Conservation (phyloP, 306 rosid species). For the Dryas octopetala region DNA sequence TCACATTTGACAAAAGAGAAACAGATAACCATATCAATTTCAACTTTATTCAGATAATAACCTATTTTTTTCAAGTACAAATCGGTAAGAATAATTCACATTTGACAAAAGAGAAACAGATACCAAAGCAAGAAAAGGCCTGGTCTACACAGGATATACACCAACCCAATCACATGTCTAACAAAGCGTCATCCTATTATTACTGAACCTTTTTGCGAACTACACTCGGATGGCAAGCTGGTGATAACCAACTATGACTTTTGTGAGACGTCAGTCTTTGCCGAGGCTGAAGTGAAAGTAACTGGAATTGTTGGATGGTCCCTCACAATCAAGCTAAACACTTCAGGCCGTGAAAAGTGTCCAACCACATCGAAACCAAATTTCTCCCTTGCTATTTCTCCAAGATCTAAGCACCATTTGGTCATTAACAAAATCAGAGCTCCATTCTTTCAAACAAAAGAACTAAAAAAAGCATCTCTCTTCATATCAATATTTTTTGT, state of each 20-base stretch:
- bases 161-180: slow-evolving; percentile 5
- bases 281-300: slow-evolving; percentile 59
- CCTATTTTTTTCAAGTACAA: neutral
- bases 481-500: neutral
- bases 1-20: too few relatives aligned
- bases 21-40: neutral
- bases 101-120: neutral
- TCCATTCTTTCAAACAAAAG: neutral
- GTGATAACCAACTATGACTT: slow-evolving; percentile 31
- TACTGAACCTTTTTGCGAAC: slow-evolving; percentile 24
- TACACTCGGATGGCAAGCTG: slow-evolving; percentile 12
- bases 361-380: slow-evolving; percentile 92
- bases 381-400: slow-evolving; percentile 79
- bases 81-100: too few relatives aligned
- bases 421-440: slow-evolving; percentile 1
- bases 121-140: neutral
- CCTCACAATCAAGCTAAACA: slow-evolving; percentile 71
- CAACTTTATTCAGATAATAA: neutral
- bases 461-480: neutral
- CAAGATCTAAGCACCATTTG: slow-evolving; percentile 56
- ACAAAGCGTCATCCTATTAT: neutral
- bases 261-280: slow-evolving; percentile 42
- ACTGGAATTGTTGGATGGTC: slow-evolving; percentile 76
- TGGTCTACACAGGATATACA: neutral
- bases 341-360: slow-evolving; percentile 88